Conservation (phyloP, 2,329 filamentous ascomycete species). For the Phialophora verrucosa region DNA sequence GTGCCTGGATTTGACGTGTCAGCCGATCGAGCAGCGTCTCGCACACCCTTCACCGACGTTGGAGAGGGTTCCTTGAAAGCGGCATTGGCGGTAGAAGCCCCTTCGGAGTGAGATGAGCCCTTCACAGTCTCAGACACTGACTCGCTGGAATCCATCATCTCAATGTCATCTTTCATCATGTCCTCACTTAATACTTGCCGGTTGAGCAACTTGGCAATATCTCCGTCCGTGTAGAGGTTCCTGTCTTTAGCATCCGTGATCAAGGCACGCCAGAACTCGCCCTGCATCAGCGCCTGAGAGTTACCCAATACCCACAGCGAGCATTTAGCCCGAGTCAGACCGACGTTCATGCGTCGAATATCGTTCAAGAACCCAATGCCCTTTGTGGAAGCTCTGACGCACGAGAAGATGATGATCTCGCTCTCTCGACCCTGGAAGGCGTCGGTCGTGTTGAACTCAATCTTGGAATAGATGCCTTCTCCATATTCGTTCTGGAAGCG, state of each 20-base stretch:
- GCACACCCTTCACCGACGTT: slow-evolving; percentile 1
- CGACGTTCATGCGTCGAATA: slow-evolving; percentile 99
- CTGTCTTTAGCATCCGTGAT: slow-evolving; percentile 79
- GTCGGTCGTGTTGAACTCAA: slow-evolving; percentile 99
- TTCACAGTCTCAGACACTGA: slow-evolving; percentile 14
- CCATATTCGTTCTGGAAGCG: slow-evolving; percentile 77
- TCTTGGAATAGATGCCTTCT: slow-evolving; percentile 72
- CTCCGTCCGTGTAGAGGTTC: slow-evolving; percentile 75
- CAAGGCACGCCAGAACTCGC: slow-evolving; percentile 87
- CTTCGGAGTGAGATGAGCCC: slow-evolving; percentile 2
- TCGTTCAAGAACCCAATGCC: slow-evolving; percentile 98
- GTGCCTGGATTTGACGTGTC: slow-evolving; percentile 15
- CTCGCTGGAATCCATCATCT: slow-evolving; percentile 48
- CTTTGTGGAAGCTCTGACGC: slow-evolving; percentile 88
- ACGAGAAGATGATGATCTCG: slow-evolving; percentile 98
- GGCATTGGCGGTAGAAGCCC: background rate
- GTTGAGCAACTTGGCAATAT: slow-evolving; percentile 62
- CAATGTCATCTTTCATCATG: slow-evolving; percentile 50
- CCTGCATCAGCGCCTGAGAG: slow-evolving; percentile 81
- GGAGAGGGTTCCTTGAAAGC: slow-evolving; percentile 17
- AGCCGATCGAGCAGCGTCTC: slow-evolving; percentile 15
- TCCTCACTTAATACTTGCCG: slow-evolving; percentile 56
- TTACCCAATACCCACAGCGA: slow-evolving; percentile 97
- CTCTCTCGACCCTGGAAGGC: slow-evolving; percentile 97
- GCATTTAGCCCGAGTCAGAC: slow-evolving; percentile 92